Evolutionary conservation across 371 early-diverging fungal genomes (phyloP), one percentile per base, ranked within the genome.

Genomic region (Mucor mucedo): DNA sequence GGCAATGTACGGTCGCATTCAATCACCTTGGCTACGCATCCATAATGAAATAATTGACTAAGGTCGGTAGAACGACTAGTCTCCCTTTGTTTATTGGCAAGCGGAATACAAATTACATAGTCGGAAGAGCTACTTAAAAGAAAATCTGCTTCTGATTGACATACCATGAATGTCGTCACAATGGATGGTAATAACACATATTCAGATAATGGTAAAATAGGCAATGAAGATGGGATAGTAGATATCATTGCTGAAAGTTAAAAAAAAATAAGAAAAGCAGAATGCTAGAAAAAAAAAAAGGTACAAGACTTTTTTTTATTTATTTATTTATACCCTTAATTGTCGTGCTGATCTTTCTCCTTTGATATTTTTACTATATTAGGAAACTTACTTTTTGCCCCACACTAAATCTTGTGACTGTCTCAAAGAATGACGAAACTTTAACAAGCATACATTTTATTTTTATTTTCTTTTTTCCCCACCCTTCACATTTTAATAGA

Each of bases 121-220:
- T 48, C 38, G 5, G 40, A 32, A 21, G 40, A 33, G 8, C n/a
- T n/a, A n/a, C 5, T 40, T 30, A 11, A 33, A 5, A 65, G 30
- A 7, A 63, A 30, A 28, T 62, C 41, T 4, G 68, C 66, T 58
- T 75, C 78, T 27, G 54, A 30, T 21, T 41, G 55, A 3, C 45
- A 52, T 16, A 78, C 29, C 1, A 39, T 56, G n/a, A 66, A 40
- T 2, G 63, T 64, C 5, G 68, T 67, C 4, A 69, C 59, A 28
- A 75, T 78, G 16, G 69, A 69, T 39, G 78, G 78, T 47, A 72
- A 38, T 11, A 78, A 28, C 3, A 78, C 78, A 48, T 66, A 55
- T 27, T 71, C 47, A 6, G n/a, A 14, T 42, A 78, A 55, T 6
- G 73, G 73, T 13, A 78, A 40, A 10, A 72, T 53, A n/a, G 73